Conservation (phyloP, 305 asterid species). For the Solanum hybrid region DNA sequence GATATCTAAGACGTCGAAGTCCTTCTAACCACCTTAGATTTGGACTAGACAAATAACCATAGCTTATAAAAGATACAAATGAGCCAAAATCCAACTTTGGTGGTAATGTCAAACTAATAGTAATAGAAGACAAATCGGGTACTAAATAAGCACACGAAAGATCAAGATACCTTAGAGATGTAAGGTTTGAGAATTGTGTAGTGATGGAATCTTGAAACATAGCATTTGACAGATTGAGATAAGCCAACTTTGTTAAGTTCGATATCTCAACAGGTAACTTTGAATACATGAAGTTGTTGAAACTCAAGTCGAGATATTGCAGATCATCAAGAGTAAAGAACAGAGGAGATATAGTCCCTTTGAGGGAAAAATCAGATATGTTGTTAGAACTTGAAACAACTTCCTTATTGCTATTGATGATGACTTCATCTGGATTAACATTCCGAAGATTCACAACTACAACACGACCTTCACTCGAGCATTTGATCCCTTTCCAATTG, state of each 20-base stretch:
- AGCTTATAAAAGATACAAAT: background rate
- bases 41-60: background rate
- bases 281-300: conserved; percentile 17
- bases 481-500: conserved; percentile 7
- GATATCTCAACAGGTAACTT: conserved; percentile 18
- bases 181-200: conserved; percentile 19
- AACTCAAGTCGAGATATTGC: conserved; percentile 25
- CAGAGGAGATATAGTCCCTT: conserved; percentile 19
- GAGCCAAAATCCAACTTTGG: background rate
- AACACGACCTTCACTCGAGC: conserved; percentile 8
- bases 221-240: conserved; percentile 22
- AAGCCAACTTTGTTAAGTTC: conserved; percentile 9
- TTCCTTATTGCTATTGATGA: background rate
- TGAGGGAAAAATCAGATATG: background rate
- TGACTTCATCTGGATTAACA: background rate
- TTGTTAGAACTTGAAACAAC: background rate
- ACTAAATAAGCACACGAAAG: conserved; percentile 5
- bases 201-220: conserved; percentile 10
- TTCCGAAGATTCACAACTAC: conserved; percentile 16
- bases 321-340: conserved; percentile 16
- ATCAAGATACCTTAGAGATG: conserved; percentile 18
- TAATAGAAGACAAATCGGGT: background rate
- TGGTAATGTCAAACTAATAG: background rate
- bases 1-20: background rate
- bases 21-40: conserved; percentile 10